Evolutionary conservation across 768 basidiomycete species (phyloP).

Genomic region (Pulveroboletus sp.): DNA sequence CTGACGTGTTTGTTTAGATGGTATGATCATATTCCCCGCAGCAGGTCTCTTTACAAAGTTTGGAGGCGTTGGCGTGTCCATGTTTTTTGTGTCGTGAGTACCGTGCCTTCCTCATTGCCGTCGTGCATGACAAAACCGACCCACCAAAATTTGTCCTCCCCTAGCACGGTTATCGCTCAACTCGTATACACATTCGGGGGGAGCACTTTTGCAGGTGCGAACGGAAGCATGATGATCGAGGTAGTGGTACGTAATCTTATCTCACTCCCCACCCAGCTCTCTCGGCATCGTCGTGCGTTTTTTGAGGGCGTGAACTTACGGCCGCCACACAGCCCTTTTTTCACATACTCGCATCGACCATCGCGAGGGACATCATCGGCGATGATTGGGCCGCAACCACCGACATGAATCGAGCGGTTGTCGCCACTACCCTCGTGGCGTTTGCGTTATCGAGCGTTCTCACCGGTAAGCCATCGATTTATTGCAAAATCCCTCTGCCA

Average conservation of each 20-base stretch:
- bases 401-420: conserved; percentile 60
- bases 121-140: neutral
- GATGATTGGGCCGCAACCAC: conserved; percentile 38
- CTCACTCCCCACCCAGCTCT: neutral
- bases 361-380: conserved; percentile 54
- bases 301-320: too few relatives aligned
- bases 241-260: conserved; percentile 66
- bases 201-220: conserved; percentile 84
- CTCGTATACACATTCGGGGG: conserved; percentile 83
- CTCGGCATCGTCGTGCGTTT: neutral
- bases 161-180: conserved; percentile 72
- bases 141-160: conserved; percentile 1
- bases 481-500: too few relatives aligned
- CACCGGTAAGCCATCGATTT: conserved; percentile 53
- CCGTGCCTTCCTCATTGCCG: neutral
- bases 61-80: conserved; percentile 87
- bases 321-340: conserved; percentile 93
- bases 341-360: conserved; percentile 81
- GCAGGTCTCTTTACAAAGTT: conserved; percentile 74
- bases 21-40: conserved; percentile 94
- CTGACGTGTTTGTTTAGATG: conserved; percentile 48
- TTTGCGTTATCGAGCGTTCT: conserved; percentile 84
- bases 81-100: conserved; percentile 85
- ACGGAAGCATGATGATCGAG: conserved; percentile 98
- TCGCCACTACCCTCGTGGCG: conserved; percentile 90